Evolutionary conservation across 768 basidiomycete species (phyloP).

Genomic region (Rhodosporidiobolus odoratus): DNA sequence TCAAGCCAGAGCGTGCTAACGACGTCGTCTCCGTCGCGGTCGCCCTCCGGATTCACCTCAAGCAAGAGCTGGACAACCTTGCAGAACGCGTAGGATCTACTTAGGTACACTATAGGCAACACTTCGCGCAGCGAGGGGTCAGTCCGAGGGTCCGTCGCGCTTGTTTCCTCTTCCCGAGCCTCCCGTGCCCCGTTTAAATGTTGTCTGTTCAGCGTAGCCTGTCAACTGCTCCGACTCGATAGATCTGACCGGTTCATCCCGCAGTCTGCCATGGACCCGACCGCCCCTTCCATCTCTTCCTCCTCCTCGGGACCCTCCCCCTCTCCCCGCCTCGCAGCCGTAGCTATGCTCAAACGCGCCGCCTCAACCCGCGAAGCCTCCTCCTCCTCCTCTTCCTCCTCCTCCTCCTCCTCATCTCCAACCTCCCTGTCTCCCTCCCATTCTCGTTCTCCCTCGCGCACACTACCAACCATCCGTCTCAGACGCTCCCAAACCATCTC

Average conservation of each 20-base stretch:
- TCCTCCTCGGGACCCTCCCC: background rate
- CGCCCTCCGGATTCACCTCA: too few species aligned
- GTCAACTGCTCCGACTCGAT: too few species aligned
- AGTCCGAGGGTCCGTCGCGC: too few species aligned
- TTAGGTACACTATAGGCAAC: too few species aligned
- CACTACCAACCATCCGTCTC: background rate
- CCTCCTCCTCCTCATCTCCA: background rate
- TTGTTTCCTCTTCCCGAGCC: too few species aligned
- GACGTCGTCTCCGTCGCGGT: too few species aligned
- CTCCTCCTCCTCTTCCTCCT: background rate
- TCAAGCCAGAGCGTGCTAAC: too few species aligned
- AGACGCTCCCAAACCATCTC: slow-evolving; percentile 10
- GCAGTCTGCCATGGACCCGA: background rate
- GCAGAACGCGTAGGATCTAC: too few species aligned
- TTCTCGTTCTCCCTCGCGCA: background rate
- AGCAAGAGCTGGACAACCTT: too few species aligned
- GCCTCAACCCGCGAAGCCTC: slow-evolving; percentile 17
- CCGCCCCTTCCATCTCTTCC: background rate
- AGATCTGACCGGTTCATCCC: background rate
- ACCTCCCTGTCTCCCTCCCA: background rate
- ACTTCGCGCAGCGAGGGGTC: too few species aligned
- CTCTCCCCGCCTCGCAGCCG: slow-evolving; percentile 6
- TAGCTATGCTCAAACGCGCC: slow-evolving; percentile 22
- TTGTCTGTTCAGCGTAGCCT: too few species aligned
- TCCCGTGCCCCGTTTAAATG: too few species aligned